Evolutionary conservation across 805 yeast genomes (phyloP), one percentile per base, ranked within the genome.

Genomic region (Zygoascus ofunaensis): DNA sequence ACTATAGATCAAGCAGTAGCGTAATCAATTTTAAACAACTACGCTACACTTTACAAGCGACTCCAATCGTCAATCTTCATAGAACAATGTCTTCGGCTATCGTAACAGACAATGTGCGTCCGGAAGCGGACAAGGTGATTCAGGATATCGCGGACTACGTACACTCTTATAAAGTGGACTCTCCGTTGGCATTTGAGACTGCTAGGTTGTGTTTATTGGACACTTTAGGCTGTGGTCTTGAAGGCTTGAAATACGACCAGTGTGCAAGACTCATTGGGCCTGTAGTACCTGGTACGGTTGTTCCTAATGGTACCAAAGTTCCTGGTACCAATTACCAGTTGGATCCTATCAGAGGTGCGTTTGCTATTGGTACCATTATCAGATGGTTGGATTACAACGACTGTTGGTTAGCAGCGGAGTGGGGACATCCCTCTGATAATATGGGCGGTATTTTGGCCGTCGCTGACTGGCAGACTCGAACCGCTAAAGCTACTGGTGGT

Each of bases 381-480:
- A 67, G 82, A 46, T 76, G 81, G 81, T 60, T 76, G 45, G 82
- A 76, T 52, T 76, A 69, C 63, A 76, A 76, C 49, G 81, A 76
- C 56, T 76, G 81, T 59, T 76, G 81, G 81, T 60, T 76, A 34
- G 82, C 81, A 40, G 80, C 79, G n/a, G 81, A 77, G 58, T 76
- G 82, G 81, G 82, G 82, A 3, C 82, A 76, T 58, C 82, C 81
- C 20, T 72, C 78, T 26, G 82, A 76, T 55, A 76, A 76, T 57
- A 54, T 76, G 41, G 81, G 80, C 39, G 77, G 78, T 42, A 74
- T 76, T 46, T 58, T 76, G 12, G 77, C 81, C 1, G 76, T 77
- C 28, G 73, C 80, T 26, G 81, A 76, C 58, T 68, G 73, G 63
- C 64, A 71, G 45, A 71, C 77, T 42, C 67, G 80, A 50, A 55